Evolutionary conservation across 2,329 filamentous ascomycete species (phyloP), one percentile per base, ranked within the genome.

Genomic region (Aspergillus terreus): DNA sequence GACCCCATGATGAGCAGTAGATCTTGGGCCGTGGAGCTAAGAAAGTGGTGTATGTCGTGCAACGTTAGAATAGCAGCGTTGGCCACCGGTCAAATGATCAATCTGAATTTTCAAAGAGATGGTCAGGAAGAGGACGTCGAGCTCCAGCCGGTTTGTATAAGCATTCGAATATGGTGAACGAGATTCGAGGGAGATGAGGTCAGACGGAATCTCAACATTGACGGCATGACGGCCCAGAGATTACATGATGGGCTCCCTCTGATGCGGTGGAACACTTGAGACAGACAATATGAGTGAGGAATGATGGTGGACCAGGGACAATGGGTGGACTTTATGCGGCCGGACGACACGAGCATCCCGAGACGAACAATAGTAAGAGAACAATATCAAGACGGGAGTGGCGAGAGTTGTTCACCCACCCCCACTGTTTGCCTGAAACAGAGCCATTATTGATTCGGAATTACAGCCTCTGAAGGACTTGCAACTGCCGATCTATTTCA

Each of bases 281-380:
- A 68, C 62, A 65, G 50, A 67, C 62, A 67, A 66, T 66, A 54
- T 38, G 38, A 36, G 41, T 35, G 44, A 40, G 33, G 44, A 25
- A 35, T 19, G 25, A 38, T 45, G n/a, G 21, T n/a, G 45, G 49
- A 57, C 52, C 53, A 59, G 46, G 38, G 11, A 15, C 27, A 43
- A 36, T 11, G 40, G 48, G 40, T 32, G 33, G 43, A 40, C 35
- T 44, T 52, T 44, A 42, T 47, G 23, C 21, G 21, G 33, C 17
- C 33, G 36, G 36, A 14, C 25, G 15, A 32, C 44, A 47, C 33
- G 21, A 14, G n/a, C 15, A 23, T 25, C 32, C 43, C 46, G 30
- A 48, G 32, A 51, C 56, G 56, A 61, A 67, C 63, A 66, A 65
- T 66, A 60, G 23, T 38, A 36, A 36, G 30, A 56, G 58, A 58